These are phyloP conservation scores for Oxyria digyna DNA, from an alignment of 148 eudicot species.

Conservation along the genomic window DNA sequence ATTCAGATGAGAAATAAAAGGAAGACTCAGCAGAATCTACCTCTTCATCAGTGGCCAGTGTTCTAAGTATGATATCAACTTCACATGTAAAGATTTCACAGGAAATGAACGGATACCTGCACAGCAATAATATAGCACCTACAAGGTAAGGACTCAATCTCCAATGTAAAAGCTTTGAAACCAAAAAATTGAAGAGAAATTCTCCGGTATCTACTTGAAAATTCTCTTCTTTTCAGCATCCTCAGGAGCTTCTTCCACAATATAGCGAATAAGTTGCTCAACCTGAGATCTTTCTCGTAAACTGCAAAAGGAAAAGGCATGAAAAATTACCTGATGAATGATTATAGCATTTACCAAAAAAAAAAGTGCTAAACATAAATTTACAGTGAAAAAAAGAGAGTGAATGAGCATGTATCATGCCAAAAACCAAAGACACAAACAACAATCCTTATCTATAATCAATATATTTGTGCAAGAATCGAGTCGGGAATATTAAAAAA, in stretches of 20 bases:
- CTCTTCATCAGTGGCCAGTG: slow-evolving; percentile 90
- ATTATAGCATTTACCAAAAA: background rate
- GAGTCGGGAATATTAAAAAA: background rate
- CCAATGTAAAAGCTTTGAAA: background rate
- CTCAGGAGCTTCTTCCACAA: slow-evolving; percentile 87
- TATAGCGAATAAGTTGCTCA: slow-evolving; percentile 67
- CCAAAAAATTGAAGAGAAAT: background rate
- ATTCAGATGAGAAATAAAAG: background rate
- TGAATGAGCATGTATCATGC: background rate
- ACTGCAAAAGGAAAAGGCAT: slow-evolving; percentile 29
- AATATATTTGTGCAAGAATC: background rate
- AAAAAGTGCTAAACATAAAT: background rate
- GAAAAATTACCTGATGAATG: background rate
- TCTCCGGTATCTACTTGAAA: slow-evolving; percentile 36
- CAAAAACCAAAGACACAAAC: background rate
- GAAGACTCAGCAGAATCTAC: slow-evolving; percentile 17
- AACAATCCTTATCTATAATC: background rate
- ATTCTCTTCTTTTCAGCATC: slow-evolving; percentile 66
- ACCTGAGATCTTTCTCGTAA: slow-evolving; percentile 69
- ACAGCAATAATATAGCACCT: background rate
- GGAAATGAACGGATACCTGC: slow-evolving; percentile 84
- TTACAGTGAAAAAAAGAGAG: background rate
- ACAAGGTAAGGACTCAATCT: background rate
- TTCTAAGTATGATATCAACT: slow-evolving; percentile 85
- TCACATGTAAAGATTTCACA: slow-evolving; percentile 96